phyloP scores from a whole-genome alignment of 805 yeast species.

The Schwanniomyces vanrijiae region DNA sequence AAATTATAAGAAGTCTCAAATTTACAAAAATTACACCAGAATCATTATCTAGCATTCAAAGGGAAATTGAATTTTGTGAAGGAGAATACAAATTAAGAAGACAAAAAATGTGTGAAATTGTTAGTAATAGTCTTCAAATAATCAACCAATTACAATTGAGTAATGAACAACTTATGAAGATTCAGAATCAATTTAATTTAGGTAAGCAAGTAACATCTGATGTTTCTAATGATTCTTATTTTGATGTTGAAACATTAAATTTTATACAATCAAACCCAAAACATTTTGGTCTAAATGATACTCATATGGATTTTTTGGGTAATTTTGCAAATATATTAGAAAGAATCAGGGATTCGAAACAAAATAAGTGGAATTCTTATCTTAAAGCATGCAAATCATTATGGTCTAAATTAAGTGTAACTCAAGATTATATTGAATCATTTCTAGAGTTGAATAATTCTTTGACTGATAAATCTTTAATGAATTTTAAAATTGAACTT shows the following conservation, averaged over 20 bases:
- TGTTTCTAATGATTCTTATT: slow-evolving; percentile 24
- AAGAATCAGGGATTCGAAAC: slow-evolving; percentile 32
- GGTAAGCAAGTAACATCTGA: slow-evolving; percentile 12
- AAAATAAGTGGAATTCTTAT: slow-evolving; percentile 34
- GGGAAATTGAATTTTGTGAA: slow-evolving; percentile 26
- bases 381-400: slow-evolving; percentile 44
- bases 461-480: slow-evolving; percentile 48
- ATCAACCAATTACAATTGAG: slow-evolving; percentile 28
- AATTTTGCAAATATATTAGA: slow-evolving; percentile 31
- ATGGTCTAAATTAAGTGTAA: slow-evolving; percentile 60
- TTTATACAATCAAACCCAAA: slow-evolving; percentile 36
- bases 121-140: slow-evolving; percentile 23
- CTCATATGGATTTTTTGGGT: slow-evolving; percentile 31
- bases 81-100: slow-evolving; percentile 23
- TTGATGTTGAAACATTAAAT: slow-evolving; percentile 37
- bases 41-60: slow-evolving; percentile 18
- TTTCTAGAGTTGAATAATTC: slow-evolving; percentile 49
- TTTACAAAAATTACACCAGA: slow-evolving; percentile 38
- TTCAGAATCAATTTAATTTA: slow-evolving; percentile 29
- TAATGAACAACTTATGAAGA: slow-evolving; percentile 30
- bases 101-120: slow-evolving; percentile 20
- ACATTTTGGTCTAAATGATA: slow-evolving; percentile 39
- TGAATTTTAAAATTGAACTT: slow-evolving; percentile 54
- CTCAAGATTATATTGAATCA: slow-evolving; percentile 31
- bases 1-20: slow-evolving; percentile 33